These are phyloP conservation scores for Cicer pinnatifidum DNA, from an alignment of 306 rosid genomes.

Conservation along the genomic window DNA sequence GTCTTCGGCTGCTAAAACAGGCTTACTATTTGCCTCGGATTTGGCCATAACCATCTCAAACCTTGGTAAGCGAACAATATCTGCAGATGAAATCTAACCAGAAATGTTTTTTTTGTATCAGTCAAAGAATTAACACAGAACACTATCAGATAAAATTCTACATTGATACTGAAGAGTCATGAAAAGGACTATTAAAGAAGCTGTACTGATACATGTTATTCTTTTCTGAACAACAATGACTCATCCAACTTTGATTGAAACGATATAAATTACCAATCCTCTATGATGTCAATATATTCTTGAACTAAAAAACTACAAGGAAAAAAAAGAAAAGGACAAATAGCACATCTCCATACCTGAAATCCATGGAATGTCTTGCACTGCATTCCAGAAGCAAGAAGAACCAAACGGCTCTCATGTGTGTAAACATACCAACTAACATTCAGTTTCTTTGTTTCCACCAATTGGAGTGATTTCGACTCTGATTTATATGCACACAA, in stretches of 20 bases:
- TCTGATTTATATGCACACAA: constrained; percentile 70
- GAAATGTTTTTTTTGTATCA: constrained; percentile 49
- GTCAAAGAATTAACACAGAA: constrained; percentile 37
- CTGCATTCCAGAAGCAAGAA: constrained; percentile 98
- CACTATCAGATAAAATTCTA: constrained; percentile 36
- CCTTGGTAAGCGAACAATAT: constrained; percentile 90
- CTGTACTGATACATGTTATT: constrained; percentile 36
- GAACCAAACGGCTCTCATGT: constrained; percentile 97
- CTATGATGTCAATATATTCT: constrained; percentile 23
- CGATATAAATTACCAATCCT: constrained; percentile 18
- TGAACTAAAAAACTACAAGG: constrained; percentile 18
- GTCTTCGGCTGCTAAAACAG: constrained; percentile 90
- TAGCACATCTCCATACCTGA: constrained; percentile 63
- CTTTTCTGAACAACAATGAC: constrained; percentile 36
- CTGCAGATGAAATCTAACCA: constrained; percentile 88
- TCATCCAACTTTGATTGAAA: constrained; percentile 17
- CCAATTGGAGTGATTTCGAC: constrained; percentile 75
- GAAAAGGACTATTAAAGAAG: constrained; percentile 40
- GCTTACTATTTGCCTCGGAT: constrained; percentile 86
- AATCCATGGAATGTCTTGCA: constrained; percentile 93
- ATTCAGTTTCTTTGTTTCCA: constrained; percentile 79
- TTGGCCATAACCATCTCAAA: constrained; percentile 97
- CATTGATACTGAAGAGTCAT: constrained; percentile 26
- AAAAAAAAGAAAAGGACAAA: constrained; percentile 8
- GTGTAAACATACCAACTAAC: constrained; percentile 94